Base-by-base conservation (phyloP, 805 yeast species). In the Yarrowia sp. region DNA sequence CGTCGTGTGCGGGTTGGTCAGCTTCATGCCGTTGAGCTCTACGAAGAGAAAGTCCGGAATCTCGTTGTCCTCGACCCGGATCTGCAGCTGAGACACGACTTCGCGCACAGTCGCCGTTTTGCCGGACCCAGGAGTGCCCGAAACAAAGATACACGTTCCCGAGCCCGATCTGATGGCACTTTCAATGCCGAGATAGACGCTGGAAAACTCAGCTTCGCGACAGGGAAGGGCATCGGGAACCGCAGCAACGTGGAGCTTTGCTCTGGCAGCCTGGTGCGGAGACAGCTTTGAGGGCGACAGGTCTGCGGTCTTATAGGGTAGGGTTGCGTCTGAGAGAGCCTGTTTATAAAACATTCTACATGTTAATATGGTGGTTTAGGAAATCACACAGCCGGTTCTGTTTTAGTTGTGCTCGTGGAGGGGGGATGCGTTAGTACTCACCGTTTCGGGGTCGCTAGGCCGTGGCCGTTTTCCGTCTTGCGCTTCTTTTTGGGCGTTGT, bases 91-190 rank as follows among this genome's bases (percentile, higher is more conserved):
- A 32, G 83, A 80, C 24, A 94, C 81, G 0, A 88, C 97, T 69
- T 91, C 96, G 61, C 96, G 76, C 2, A 93, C 85, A 0, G 98
- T 93, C 3, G 96, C 94, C 0, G 99, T 93, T 71, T 94, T 94
- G 12, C 99, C 99, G 1, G 96, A 93, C 8, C 99, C 99, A 0
- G 99, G 99, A 0, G 97, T 90, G 3, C 99, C 99, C 73, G 97
- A 90, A 10, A 94, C 84, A 70, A 92, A 94, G 6, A 94, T 74
- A 66, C 97, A 90, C 7, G 92, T 81, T 0, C 98, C 97, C 0
- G 87, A 80, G 41, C 82, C 81, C 14, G 86, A 80, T 49, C 79
- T 79, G 32, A 93, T 82, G 0, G 96, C 88, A 46, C 84, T 79
- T 67, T 90, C 91, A 4, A 94, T 71, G 41, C 84, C 83, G 44